Base-by-base conservation (phyloP, 139 green algal genomes). In the Nannochloris sp. region DNA sequence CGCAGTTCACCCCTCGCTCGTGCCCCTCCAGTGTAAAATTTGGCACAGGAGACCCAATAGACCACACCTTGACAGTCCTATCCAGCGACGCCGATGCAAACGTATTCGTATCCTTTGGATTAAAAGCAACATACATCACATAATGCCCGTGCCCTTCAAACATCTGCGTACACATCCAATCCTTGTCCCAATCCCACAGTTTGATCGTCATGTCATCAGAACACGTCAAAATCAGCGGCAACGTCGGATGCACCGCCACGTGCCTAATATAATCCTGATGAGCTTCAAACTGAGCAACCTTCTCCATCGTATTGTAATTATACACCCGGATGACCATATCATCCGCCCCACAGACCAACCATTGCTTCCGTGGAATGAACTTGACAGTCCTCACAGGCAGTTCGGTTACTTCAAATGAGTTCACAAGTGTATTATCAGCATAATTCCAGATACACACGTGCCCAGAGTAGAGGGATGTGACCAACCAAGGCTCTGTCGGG, bases 231-330 rank as follows among this genome's bases (percentile, higher is more conserved):
- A 99, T 67, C 62, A 87, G 92, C 13, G 94, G 91, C 75, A 96
- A 75, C 4, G 79, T 89, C 2, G 93, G 93, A 70, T 98, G 94
- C 43, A 97, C 85, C 5, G 91, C 87, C 5, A 99, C 82, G 72
- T 79, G 85, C 64, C 87, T 79, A 71, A 99, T 99, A 84, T 99
- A 99, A 70, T 99, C 93, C 2, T 82, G 90, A 76, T 99, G 93
- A 8, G 94, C 93, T 78, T 99, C 93, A 73, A 97, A 99, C 25
- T 82, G 79, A 67, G 94, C 92, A 25, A 98, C 85, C 67, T 95
- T 93, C 72, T 96, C 91, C 86, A 94, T 95, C 3, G 93, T 99
- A 82, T 99, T 99, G 81, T 99, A 98, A 74, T 99, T 99, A 83
- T 93, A 99, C 40, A 99, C 94, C 1, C 93, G 84, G 23, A 99